phyloP scores from a whole-genome alignment of 257 asterid genomes.

The Verbascum thapsus region DNA sequence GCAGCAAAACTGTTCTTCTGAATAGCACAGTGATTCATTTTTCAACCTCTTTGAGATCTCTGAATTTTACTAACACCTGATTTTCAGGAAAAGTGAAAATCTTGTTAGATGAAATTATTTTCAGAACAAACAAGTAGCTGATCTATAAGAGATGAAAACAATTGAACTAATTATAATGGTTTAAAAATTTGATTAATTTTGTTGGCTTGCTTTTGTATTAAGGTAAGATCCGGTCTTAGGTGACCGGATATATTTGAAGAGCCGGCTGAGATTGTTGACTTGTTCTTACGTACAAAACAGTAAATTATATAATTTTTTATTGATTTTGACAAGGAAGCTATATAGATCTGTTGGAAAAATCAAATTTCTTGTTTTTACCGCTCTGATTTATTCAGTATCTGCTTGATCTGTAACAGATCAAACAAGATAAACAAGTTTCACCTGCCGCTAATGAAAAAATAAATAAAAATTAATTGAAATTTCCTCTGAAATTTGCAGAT shows the following conservation, averaged over 20 bases:
- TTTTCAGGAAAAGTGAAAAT: no score
- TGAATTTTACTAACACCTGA: constrained; percentile 38
- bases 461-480: background rate
- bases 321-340: no score
- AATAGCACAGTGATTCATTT: constrained; percentile 68
- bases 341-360: constrained; percentile 41
- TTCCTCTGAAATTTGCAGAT: constrained; percentile 5
- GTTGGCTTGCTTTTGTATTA: constrained; percentile 22
- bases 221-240: constrained; percentile 47
- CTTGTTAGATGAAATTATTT: no score
- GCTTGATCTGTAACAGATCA: no score
- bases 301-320: no score
- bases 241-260: no score
- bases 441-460: background rate
- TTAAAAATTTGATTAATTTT: background rate
- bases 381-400: background rate
- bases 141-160: no score
- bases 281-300: constrained; percentile 38
- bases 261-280: constrained; percentile 51
- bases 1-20: constrained; percentile 54
- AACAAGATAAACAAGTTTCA: background rate
- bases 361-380: constrained; percentile 24
- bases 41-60: no score
- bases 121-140: no score
- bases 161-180: background rate